Evolutionary conservation across 306 rosid genomes (phyloP), one percentile per base, ranked within the genome.

Genomic region (Pterocarpus santalinus): DNA sequence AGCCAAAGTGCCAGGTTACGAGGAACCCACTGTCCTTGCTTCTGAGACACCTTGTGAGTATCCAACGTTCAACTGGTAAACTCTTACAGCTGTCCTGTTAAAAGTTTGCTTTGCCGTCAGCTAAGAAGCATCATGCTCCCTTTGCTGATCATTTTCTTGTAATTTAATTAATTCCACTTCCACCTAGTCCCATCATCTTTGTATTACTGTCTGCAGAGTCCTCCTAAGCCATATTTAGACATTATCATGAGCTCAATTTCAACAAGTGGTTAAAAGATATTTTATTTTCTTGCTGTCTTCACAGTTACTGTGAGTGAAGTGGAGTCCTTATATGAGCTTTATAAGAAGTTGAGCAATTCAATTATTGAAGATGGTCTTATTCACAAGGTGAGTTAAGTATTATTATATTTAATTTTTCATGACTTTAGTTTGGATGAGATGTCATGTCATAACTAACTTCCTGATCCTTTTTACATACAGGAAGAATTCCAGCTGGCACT

Each of bases 401-500:
- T 6, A 15, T 3, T 47, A 9, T 3, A 9, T 47, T 44, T 5
- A 22, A 22, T 22, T 44, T 11, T 47, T 30, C 75, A 66, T 49
- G 8, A 9, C 77, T 49, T 60, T 15, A n/a, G 55, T 83, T 75
- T 65, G 70, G 46, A 38, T 61, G 2, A 61, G 13, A 67, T 73
- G 35, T 56, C 32, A 6, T 30, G 17, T 30, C 46, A 58, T 53
- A 61, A 72, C 65, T 78, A 12, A 46, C 64, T 76, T 75, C 15
- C 8, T 4, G 16, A 38, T 39, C 55, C 57, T 75, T 32, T 64
- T 68, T 65, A 58, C 64, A 6, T 14, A 28, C 90, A 93, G 99
- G 98, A 95, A 89, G 99, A 95, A 88, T 91, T 95, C 72, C 99
- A 90, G 89, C 89, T 95, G 15, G 98, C 99, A 0, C 90, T 95